Conservation (phyloP, 2,329 filamentous ascomycete species). For the Cladosporium sp. region DNA sequence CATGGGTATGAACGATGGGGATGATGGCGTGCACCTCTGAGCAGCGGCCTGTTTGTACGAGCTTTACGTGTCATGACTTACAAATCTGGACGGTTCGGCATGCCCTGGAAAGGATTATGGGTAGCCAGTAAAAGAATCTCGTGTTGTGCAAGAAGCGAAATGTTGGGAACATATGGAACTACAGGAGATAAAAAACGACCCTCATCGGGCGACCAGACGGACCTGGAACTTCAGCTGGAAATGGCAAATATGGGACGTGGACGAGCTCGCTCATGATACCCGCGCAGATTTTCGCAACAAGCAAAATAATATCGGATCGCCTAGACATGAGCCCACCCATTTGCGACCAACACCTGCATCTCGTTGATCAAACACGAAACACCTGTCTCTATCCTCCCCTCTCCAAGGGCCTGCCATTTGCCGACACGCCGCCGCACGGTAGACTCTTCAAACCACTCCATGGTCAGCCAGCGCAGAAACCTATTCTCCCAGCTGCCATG, state of each 20-base stretch:
- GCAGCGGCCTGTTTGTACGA: not conserved
- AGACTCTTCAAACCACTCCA: slow-evolving; percentile 27
- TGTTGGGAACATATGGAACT: no score
- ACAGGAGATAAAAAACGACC: no score
- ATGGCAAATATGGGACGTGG: no score
- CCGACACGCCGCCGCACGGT: slow-evolving; percentile 21
- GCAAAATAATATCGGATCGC: slow-evolving; percentile 5
- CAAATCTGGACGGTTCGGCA: no score
- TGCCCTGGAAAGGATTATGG: no score
- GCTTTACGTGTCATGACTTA: no score
- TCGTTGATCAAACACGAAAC: slow-evolving; percentile 27
- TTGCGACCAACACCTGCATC: slow-evolving; percentile 25
- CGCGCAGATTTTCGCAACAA: no score
- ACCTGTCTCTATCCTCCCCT: slow-evolving; percentile 30
- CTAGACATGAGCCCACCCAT: slow-evolving; percentile 28
- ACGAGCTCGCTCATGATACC: no score
- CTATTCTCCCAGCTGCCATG: slow-evolving; percentile 57
- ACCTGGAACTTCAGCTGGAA: no score
- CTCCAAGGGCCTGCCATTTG: slow-evolving; percentile 15
- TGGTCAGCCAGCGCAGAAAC: slow-evolving; percentile 43
- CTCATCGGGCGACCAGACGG: no score
- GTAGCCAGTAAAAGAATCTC: no score
- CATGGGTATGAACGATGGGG: slow-evolving; percentile 46
- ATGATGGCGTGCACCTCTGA: slow-evolving; percentile 61
- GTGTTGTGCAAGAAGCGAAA: no score